Conservation (phyloP, 805 yeast species). For the Starmerella powellii region DNA sequence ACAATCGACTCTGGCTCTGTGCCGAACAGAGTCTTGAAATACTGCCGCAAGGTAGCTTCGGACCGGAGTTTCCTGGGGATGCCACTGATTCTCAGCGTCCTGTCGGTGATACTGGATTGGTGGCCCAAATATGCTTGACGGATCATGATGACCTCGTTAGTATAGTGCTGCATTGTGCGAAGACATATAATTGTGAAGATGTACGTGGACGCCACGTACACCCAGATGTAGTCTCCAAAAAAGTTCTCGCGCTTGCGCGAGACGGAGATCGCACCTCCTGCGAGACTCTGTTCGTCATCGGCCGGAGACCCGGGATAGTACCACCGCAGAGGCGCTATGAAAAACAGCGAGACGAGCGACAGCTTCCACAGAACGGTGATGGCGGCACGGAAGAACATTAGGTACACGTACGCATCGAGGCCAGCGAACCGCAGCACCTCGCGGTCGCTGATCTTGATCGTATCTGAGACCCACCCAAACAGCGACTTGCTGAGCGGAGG, state of each 20-base stretch:
- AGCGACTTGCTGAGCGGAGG: constrained; percentile 44
- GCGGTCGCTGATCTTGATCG: constrained; percentile 53
- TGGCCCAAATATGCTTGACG: constrained; percentile 74
- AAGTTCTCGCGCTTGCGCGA: constrained; percentile 8
- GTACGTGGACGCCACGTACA: constrained; percentile 78
- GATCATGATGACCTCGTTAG: constrained; percentile 58
- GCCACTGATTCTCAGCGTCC: constrained; percentile 79
- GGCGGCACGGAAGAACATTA: constrained; percentile 83
- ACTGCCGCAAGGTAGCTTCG: constrained; percentile 55
- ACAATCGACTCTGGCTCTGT: constrained; percentile 69
- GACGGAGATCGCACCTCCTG: too few species aligned
- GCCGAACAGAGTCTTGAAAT: constrained; percentile 64
- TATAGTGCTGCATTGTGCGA: constrained; percentile 40
- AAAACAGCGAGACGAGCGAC: constrained; percentile 53
- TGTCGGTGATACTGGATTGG: constrained; percentile 80
- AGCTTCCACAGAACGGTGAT: constrained; percentile 55
- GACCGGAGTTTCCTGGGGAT: constrained; percentile 73
- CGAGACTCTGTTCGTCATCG: too few species aligned
- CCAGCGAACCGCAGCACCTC: constrained; percentile 85
- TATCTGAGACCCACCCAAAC: constrained; percentile 70
- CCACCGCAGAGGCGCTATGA: constrained; percentile 76
- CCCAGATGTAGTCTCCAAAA: constrained; percentile 50
- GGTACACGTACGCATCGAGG: constrained; percentile 81
- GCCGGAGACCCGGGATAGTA: constrained; percentile 73
- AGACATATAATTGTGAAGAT: constrained; percentile 55